Evolutionary conservation across 2,329 filamentous ascomycete species (phyloP), one percentile per base, ranked within the genome.

Genomic region (Fusarium sp.): DNA sequence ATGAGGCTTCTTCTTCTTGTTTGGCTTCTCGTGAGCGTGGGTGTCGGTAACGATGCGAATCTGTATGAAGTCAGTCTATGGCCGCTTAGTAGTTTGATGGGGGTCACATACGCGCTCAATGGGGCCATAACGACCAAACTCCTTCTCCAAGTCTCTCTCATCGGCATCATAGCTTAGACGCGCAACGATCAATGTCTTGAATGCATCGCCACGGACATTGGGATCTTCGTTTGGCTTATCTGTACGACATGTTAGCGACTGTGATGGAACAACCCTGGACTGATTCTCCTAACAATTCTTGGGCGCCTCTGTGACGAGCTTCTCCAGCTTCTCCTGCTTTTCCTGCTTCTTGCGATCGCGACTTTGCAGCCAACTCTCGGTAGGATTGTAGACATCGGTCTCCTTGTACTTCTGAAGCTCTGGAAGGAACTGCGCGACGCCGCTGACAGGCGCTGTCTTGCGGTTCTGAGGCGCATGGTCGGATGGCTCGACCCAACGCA

Each of bases 101-200:
- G 22, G 15, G 13, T 15, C 33, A 31, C 90, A 65, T 85, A 97
- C 93, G 78, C 94, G 90, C 81, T 98, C 96, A 79, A 99, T 97
- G 6, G 94, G 92, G 24, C 96, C 96, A 78, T 94, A 98, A 58
- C 95, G 91, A 24, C 92, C 92, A 80, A 99, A 99, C 78, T 98
- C 95, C 74, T 92, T 89, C 82, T 98, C 94, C 42, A 99, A 85
- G 77, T 99, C 96, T 74, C 94, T 89, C 75, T 95, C 92, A 69
- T 93, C 94, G 46, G 92, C 91, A 62, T 96, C 92, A 78, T 98
- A 99, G 76, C 92, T 94, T 49, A 99, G 86, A 56, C 96, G 91
- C 54, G 93, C 92, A 56, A 98, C 92, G 75, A 99, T 97, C 51
- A 99, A 85, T 15, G 96, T 99, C 82, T 93, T 97, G 85, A 96